Base-by-base conservation (phyloP, 495 filamentous ascomycete species). In the Parathielavia appendiculata region DNA sequence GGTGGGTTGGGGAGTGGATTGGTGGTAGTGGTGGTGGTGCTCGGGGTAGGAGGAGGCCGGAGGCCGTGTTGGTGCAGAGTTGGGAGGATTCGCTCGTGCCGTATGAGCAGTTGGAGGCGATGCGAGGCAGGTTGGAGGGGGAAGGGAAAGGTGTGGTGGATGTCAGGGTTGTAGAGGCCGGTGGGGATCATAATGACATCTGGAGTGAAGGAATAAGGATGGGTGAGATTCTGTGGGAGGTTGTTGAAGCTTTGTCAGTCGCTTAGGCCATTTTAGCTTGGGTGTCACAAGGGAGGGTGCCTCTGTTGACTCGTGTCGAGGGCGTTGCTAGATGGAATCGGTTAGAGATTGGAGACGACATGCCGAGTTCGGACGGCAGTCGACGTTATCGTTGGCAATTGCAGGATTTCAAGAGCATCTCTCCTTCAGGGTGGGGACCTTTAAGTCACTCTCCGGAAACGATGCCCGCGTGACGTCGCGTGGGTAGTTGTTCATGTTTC, bases 21-120 rank as follows among this genome's bases (percentile, higher is more conserved):
- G 56, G 35, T 13, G 54, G 40, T 14, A 26, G 12, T 10, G 38
- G 17, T 10, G 51, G 17, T 38, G 34, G 12, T 14, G 26, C 9
- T 13, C 62, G 56, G 69, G 73, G 44, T 35, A 57, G 49, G 35
- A 32, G 16, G 44, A 74, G 52, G 53, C 59, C 51, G 66, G 22
- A 49, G 47, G 61, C 65, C 23, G 64, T 69, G 50, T 48, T 73
- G 60, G 71, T 66, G 54, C 62, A 69, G 61, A 73, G 71, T 48
- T 23, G 54, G 4, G 66, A 69, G 59, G 71, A 74, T 59, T 56
- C 46, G 43, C 57, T 74, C 62, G 71, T 74, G 51, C 69, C 70
- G 38, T 48, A 51, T 17, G 35, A 59, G 44, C 70, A 72, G 56
- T n/a, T 62, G 44, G 70, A 68, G 55, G 54, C 26, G 19, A 57